Conservation (phyloP, 2,329 filamentous ascomycete genomes). For the Fusarium sp. region DNA sequence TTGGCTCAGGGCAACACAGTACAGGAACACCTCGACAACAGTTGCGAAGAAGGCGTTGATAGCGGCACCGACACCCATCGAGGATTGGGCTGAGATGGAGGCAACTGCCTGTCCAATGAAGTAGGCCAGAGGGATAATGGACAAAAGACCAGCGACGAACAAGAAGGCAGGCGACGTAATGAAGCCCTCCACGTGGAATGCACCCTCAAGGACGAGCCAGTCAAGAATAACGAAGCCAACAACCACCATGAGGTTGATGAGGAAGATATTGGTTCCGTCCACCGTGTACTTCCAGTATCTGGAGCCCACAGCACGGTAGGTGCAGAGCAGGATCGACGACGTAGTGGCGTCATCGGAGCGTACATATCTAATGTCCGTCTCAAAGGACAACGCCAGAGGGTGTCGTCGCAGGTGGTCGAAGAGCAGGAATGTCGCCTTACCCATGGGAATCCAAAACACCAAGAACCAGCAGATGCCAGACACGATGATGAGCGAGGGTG, state of each 20-base stretch:
- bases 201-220: conserved; percentile 81
- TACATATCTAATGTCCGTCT: conserved; percentile 83
- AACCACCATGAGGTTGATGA: conserved; percentile 95
- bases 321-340: conserved; percentile 92
- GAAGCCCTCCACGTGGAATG: conserved; percentile 76
- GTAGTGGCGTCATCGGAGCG: conserved; percentile 78
- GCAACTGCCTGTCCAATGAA: conserved; percentile 99
- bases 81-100: conserved; percentile 97
- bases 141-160: conserved; percentile 85
- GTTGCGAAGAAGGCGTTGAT: conserved; percentile 99
- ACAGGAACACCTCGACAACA: conserved; percentile 96
- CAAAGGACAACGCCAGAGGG: conserved; percentile 91
- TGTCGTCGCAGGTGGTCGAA: conserved; percentile 93
- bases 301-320: conserved; percentile 91
- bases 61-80: conserved; percentile 96
- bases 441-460: conserved; percentile 99
- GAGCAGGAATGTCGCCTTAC: conserved; percentile 89
- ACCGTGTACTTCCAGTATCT: conserved; percentile 99
- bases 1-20: conserved; percentile 92
- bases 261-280: conserved; percentile 98
- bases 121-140: conserved; percentile 96
- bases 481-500: conserved; percentile 85
- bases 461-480: conserved; percentile 94
- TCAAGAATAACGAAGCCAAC: conserved; percentile 97
- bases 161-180: conserved; percentile 88